Evolutionary conservation across 1,139 yeast species (phyloP).

Genomic region (Spathaspora sp.): DNA sequence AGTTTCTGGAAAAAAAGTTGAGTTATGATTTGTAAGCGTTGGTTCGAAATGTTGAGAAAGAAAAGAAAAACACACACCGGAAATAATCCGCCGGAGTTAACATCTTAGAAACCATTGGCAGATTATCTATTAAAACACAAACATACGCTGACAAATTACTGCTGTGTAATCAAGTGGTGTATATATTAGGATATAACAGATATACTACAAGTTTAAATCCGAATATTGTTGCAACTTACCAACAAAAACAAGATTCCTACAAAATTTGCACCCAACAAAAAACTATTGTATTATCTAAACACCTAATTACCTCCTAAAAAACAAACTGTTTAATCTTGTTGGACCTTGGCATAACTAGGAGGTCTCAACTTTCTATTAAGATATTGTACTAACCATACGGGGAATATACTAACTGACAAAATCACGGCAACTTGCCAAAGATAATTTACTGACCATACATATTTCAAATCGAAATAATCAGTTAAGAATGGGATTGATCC

Average conservation of each 20-base stretch:
- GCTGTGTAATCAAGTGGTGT: too few species aligned
- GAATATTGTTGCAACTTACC: neutral
- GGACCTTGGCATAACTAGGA: constrained; percentile 97
- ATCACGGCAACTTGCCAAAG: constrained; percentile 70
- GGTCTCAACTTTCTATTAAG: constrained; percentile 78
- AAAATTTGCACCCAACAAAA: neutral
- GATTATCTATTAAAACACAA: neutral
- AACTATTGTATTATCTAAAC: neutral
- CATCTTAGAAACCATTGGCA: neutral
- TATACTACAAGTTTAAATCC: too few species aligned
- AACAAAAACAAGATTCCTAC: neutral
- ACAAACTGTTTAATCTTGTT: constrained; percentile 46
- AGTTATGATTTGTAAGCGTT: neutral
- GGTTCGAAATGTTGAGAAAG: too few species aligned
- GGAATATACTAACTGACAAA: constrained; percentile 70
- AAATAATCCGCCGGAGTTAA: neutral
- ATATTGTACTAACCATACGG: constrained; percentile 85
- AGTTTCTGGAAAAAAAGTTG: neutral
- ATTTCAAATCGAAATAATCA: constrained; percentile 78
- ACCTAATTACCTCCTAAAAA: neutral
- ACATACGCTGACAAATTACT: neutral
- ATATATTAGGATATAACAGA: too few species aligned
- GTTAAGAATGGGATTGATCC: constrained; percentile 77
- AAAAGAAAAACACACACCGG: too few species aligned
- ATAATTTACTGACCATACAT: constrained; percentile 58